Evolutionary conservation across 768 basidiomycete species (phyloP).

Genomic region (Hebeloma cylindrosporum): DNA sequence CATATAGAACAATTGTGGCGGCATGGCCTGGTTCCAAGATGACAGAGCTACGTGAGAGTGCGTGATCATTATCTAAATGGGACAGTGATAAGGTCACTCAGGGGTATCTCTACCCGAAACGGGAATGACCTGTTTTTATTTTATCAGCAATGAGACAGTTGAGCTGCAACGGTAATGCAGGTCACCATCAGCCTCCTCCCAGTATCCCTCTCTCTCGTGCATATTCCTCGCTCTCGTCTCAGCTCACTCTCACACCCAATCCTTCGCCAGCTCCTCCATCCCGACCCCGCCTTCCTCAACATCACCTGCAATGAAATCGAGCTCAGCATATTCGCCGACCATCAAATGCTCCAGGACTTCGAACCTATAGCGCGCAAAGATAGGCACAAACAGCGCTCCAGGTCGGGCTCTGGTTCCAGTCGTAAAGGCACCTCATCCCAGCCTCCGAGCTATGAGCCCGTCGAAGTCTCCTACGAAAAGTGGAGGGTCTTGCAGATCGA

Average conservation of each 20-base stretch:
- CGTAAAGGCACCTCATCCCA: constrained; percentile 24
- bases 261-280: constrained; percentile 68
- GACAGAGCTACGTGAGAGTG: too few relatives aligned
- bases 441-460: constrained; percentile 39
- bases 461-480: constrained; percentile 70
- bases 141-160: constrained; percentile 1
- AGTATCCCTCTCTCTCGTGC: constrained; percentile 69
- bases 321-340: constrained; percentile 71
- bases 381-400: constrained; percentile 43
- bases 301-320: constrained; percentile 80
- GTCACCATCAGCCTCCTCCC: constrained; percentile 72
- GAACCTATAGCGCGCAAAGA: constrained; percentile 60
- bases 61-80: too few relatives aligned
- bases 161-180: constrained; percentile 31
- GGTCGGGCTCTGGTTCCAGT: constrained; percentile 37
- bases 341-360: constrained; percentile 56
- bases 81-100: too few relatives aligned
- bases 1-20: too few relatives aligned
- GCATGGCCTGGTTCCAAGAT: too few relatives aligned
- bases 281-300: constrained; percentile 67
- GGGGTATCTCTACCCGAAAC: too few relatives aligned
- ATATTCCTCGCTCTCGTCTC: constrained; percentile 71
- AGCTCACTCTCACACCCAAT: constrained; percentile 56
- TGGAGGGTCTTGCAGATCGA: constrained; percentile 85
- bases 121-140: constrained; percentile 7